These are phyloP conservation scores for Tilletia setariae DNA, from an alignment of 1,284 basidiomycete genomes.

Conservation along the genomic window DNA sequence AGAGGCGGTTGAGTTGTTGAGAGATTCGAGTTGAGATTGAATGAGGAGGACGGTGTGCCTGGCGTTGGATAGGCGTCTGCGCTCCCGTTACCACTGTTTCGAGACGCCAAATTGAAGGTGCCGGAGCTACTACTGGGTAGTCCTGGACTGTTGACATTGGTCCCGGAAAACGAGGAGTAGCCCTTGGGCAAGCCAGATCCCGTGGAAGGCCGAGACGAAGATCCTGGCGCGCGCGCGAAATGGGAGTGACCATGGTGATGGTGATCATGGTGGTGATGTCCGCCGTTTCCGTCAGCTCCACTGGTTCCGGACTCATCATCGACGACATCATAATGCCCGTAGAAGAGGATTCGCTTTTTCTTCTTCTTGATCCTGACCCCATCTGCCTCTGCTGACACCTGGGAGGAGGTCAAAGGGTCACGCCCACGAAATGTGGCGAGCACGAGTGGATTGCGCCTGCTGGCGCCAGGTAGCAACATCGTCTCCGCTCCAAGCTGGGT, in stretches of 20 bases:
- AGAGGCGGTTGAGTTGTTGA: constrained; percentile 50
- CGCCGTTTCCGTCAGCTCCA: not conserved
- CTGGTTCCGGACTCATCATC: constrained; percentile 53
- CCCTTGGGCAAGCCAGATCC: no score
- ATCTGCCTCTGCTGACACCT: not conserved
- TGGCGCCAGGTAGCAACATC: constrained; percentile 32
- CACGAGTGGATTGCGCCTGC: constrained; percentile 43
- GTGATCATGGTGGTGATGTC: not conserved
- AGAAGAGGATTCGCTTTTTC: constrained; percentile 32
- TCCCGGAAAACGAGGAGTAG: not conserved
- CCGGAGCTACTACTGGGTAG: not conserved
- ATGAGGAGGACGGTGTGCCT: not conserved
- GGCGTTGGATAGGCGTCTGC: no score
- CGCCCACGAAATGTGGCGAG: constrained; percentile 40
- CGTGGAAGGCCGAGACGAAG: no score
- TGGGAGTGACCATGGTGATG: not conserved
- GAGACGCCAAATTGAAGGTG: not conserved
- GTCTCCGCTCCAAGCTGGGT: constrained; percentile 45
- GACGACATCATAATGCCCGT: constrained; percentile 51
- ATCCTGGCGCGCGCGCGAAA: not conserved
- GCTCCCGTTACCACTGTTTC: no score
- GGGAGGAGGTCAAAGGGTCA: no score
- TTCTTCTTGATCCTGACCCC: not conserved
- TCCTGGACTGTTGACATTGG: not conserved
- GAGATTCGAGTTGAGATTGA: not conserved